Evolutionary conservation across 805 yeast species (phyloP).

Genomic region (Tetrapisispora taiwanensis): DNA sequence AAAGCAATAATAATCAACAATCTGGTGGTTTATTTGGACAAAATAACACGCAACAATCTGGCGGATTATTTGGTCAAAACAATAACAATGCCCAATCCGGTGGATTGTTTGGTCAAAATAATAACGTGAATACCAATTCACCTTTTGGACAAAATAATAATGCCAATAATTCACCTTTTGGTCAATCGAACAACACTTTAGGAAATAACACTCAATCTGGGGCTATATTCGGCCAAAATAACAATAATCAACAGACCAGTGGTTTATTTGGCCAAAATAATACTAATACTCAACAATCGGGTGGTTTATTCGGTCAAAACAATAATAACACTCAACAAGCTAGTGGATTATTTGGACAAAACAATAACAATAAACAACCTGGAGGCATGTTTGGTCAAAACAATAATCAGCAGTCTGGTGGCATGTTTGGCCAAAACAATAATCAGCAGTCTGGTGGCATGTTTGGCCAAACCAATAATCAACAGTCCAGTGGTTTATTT

Average conservation of each 20-base stretch:
- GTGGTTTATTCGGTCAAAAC: slow-evolving; percentile 25
- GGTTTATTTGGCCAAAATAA: slow-evolving; percentile 14
- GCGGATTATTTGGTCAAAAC: slow-evolving; percentile 27
- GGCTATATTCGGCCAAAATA: slow-evolving; percentile 14
- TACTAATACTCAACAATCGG: background rate
- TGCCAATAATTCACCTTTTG: background rate
- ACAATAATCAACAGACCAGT: slow-evolving; percentile 5
- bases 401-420: background rate
- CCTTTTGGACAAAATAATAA: background rate
- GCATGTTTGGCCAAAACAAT: slow-evolving; percentile 31
- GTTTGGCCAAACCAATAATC: slow-evolving; percentile 10
- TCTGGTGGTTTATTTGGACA: slow-evolving; percentile 14
- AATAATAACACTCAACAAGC: slow-evolving; percentile 11
- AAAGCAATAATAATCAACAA: slow-evolving; percentile 19
- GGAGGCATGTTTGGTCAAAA: slow-evolving; percentile 15
- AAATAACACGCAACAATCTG: slow-evolving; percentile 14
- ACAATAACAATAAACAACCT: slow-evolving; percentile 7
- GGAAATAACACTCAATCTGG: slow-evolving; percentile 6
- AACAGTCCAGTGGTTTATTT: slow-evolving; percentile 24
- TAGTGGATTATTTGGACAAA: slow-evolving; percentile 19
- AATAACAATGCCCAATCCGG: slow-evolving; percentile 28
- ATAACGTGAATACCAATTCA: slow-evolving; percentile 3
- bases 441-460: slow-evolving; percentile 17
- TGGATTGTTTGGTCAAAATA: slow-evolving; percentile 13
- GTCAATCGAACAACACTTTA: background rate